Percentiles rank a stretch among this genome's conserved stretches.
Conservation (phyloP, 441 rosid species). For the Francoa sonchifolia region DNA sequence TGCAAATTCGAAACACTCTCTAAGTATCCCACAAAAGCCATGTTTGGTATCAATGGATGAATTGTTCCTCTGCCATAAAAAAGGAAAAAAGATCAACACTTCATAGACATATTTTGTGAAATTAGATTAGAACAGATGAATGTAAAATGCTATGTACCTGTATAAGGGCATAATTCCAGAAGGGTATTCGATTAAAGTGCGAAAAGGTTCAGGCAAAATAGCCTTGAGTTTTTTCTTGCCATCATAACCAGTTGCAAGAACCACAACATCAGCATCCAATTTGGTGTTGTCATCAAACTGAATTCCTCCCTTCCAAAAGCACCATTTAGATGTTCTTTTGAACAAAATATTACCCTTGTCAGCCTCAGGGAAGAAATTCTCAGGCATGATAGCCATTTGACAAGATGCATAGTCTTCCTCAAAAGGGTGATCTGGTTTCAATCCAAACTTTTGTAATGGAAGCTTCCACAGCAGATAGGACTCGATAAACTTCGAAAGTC, state of each 20-base stretch:
- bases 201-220: slow-evolving; percentile 64
- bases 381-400: slow-evolving; percentile 81
- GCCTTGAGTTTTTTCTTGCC: slow-evolving; percentile 66
- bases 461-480: slow-evolving; percentile 67
- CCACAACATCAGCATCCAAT: slow-evolving; percentile 70
- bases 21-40: slow-evolving; percentile 74
- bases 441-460: slow-evolving; percentile 59
- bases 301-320: slow-evolving; percentile 53
- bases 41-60: slow-evolving; percentile 78
- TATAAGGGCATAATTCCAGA: slow-evolving; percentile 59
- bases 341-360: slow-evolving; percentile 67
- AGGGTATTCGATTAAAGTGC: slow-evolving; percentile 44
- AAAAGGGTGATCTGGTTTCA: slow-evolving; percentile 76
- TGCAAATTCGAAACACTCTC: slow-evolving; percentile 71
- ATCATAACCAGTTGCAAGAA: slow-evolving; percentile 76
- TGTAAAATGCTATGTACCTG: slow-evolving; percentile 29
- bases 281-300: slow-evolving; percentile 51
- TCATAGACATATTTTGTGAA: too few species aligned
- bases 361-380: slow-evolving; percentile 63
- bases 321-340: slow-evolving; percentile 59
- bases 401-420: slow-evolving; percentile 82
- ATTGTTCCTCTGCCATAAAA: slow-evolving; percentile 58
- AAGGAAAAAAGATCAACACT: too few species aligned
- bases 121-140: too few species aligned
- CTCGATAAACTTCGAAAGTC: slow-evolving; percentile 64